Base-by-base conservation (phyloP, 2,329 filamentous ascomycete genomes). In the Hypoxylon sp. region DNA sequence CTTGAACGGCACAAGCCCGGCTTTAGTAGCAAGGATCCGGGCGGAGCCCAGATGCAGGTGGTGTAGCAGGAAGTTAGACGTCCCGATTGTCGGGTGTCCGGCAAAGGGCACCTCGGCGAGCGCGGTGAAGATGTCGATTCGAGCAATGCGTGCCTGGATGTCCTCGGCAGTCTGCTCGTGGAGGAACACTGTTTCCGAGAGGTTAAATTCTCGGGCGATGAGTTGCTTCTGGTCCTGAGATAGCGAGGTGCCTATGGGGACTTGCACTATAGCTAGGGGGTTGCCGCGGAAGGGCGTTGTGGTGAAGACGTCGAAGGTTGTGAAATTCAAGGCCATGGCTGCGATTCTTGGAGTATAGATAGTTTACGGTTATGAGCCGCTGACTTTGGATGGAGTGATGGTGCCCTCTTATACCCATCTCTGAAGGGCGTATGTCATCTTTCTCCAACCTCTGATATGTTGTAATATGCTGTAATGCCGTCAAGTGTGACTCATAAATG, bases 121-220 rank as follows among this genome's bases (percentile, higher is more conserved):
- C 45, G 80, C 75, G 34, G 86, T 86, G 80, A 90, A 90, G 71
- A 91, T 90, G 76, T 89, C 86, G 70, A 90, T 82, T 58, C 78
- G 78, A 46, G 84, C 78, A 19, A 79, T 74, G 65, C 79, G 74
- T 59, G 76, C 75, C 11, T 70, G 63, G 21, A 74, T 68, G 51
- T 80, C 78, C 28, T 77, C 72, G 51, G 76, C 68, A 52, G 69
- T 68, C 69, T 72, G 72, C 49, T 85, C 82, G 78, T 90, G 86
- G 34, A 90, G 77, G 73, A 90, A 90, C 50, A 89, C 86, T 0
- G 88, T 90, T 77, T 90, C 88, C 55, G 86, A 88, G 72, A 88
- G 85, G 77, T 88, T 89, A 80, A 90, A 90, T 77, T 91, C 89
- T 61, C 82, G 80, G 46, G 88, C 87, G 66, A 90, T 85, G 67